Conservation (phyloP, 495 filamentous ascomycete species). For the Xylona heveae region DNA sequence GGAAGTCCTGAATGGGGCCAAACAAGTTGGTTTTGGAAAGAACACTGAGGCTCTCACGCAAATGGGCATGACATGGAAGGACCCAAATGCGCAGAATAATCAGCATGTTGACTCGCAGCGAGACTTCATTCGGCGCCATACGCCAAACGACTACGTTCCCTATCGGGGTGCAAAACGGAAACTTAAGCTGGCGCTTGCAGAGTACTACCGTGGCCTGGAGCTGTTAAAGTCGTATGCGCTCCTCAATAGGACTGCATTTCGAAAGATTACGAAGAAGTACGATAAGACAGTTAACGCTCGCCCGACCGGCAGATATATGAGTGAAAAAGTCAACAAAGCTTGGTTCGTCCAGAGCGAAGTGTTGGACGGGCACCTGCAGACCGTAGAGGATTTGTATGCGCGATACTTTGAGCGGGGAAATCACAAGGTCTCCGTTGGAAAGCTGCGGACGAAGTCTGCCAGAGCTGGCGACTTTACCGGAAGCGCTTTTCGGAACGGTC, state of each 20-base stretch:
- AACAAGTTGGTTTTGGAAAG: slow-evolving; percentile 24
- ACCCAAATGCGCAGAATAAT: slow-evolving; percentile 10
- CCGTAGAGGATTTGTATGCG: slow-evolving; percentile 76
- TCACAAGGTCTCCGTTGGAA: slow-evolving; percentile 70
- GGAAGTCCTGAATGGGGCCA: slow-evolving; percentile 9
- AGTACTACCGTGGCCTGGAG: slow-evolving; percentile 83
- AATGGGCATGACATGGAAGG: slow-evolving; percentile 22
- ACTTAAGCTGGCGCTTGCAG: slow-evolving; percentile 71
- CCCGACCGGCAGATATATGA: slow-evolving; percentile 65
- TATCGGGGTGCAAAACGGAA: slow-evolving; percentile 76
- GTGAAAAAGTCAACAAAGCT: slow-evolving; percentile 73
- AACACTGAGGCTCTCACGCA: slow-evolving; percentile 31
- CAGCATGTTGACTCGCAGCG: slow-evolving; percentile 20
- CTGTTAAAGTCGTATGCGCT: slow-evolving; percentile 77
- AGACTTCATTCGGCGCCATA: slow-evolving; percentile 43
- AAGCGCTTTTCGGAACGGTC: slow-evolving; percentile 56
- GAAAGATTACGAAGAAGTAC: slow-evolving; percentile 98
- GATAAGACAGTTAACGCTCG: slow-evolving; percentile 71
- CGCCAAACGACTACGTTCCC: slow-evolving; percentile 34
- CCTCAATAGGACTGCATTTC: slow-evolving; percentile 77
- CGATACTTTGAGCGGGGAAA: slow-evolving; percentile 83
- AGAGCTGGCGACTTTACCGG: slow-evolving; percentile 47
- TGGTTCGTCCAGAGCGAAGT: slow-evolving; percentile 78
- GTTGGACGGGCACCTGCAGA: slow-evolving; percentile 51
- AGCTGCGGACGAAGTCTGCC: slow-evolving; percentile 47